Conservation (phyloP, 805 yeast species). For the Starmerella floris region DNA sequence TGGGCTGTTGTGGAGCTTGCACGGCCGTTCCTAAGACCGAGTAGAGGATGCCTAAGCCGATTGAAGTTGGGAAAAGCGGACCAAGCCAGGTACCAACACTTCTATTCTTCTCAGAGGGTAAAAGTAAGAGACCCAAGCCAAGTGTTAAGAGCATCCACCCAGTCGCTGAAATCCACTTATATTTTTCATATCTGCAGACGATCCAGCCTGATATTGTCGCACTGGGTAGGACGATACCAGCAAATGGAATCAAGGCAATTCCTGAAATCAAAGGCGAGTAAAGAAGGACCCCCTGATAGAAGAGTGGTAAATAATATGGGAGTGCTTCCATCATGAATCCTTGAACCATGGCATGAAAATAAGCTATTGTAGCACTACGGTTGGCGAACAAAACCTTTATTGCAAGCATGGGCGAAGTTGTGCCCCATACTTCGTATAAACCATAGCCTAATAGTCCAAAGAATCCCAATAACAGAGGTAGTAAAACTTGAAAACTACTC, state of each 20-base stretch:
- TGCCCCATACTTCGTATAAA: constrained; percentile 21
- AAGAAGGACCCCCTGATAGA: constrained; percentile 37
- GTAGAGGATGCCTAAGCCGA: constrained; percentile 35
- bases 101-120: constrained; percentile 31
- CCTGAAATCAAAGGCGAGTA: constrained; percentile 36
- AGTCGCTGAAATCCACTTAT: constrained; percentile 31
- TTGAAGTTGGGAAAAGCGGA: constrained; percentile 33
- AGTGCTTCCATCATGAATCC: constrained; percentile 29
- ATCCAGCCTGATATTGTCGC: constrained; percentile 31
- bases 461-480: constrained; percentile 31
- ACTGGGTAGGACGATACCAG: constrained; percentile 30
- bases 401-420: constrained; percentile 34
- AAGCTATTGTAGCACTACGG: constrained; percentile 30
- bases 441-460: constrained; percentile 26
- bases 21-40: constrained; percentile 28
- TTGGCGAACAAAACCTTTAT: constrained; percentile 26
- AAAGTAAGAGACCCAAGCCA: constrained; percentile 34
- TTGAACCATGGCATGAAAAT: constrained; percentile 28
- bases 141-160: constrained; percentile 31
- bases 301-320: constrained; percentile 32
- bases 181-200: constrained; percentile 29
- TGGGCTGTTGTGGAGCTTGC: constrained; percentile 20
- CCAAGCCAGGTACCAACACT: constrained; percentile 31
- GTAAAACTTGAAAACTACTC: constrained; percentile 40
- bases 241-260: constrained; percentile 32